Evolutionary conservation across 352 stramenopile genomes (phyloP).

Genomic region (Pythium biforme): DNA sequence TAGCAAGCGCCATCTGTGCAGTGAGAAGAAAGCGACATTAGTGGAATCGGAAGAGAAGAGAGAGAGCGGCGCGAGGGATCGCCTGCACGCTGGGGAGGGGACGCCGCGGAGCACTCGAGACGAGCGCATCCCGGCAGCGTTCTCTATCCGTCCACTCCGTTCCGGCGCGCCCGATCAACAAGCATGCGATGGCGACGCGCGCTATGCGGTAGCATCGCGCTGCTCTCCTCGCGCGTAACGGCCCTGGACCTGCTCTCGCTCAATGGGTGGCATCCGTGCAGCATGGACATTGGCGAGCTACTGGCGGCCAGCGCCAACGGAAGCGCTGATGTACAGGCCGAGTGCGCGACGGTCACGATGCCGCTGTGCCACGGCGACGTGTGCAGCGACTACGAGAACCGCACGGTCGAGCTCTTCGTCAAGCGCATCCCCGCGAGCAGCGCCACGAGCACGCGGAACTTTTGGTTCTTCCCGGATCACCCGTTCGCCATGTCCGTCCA

Average conservation of each 20-base stretch:
- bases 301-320: not conserved
- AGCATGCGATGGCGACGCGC: conserved; percentile 5
- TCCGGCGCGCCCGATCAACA: not conserved
- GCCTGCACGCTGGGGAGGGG: not conserved
- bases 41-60: not conserved
- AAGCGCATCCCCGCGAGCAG: conserved; percentile 25
- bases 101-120: too few species aligned
- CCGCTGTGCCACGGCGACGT: conserved; percentile 27
- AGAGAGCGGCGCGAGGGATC: not conserved
- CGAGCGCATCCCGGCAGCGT: not conserved
- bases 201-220: not conserved
- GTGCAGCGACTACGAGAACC: conserved; percentile 15
- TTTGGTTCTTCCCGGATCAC: conserved; percentile 27
- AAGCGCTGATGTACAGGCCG: not conserved
- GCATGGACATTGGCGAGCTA: not conserved
- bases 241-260: conserved; percentile 1
- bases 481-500: conserved; percentile 12
- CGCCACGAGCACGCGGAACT: conserved; percentile 13
- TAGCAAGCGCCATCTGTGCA: not conserved
- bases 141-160: not conserved
- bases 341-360: conserved; percentile 26
- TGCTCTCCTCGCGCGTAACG: not conserved
- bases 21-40: not conserved
- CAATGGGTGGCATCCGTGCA: conserved; percentile 19
- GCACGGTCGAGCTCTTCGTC: conserved; percentile 26